Conservation (phyloP, 495 filamentous ascomycete genomes). For the Glarea lozoyensis region DNA sequence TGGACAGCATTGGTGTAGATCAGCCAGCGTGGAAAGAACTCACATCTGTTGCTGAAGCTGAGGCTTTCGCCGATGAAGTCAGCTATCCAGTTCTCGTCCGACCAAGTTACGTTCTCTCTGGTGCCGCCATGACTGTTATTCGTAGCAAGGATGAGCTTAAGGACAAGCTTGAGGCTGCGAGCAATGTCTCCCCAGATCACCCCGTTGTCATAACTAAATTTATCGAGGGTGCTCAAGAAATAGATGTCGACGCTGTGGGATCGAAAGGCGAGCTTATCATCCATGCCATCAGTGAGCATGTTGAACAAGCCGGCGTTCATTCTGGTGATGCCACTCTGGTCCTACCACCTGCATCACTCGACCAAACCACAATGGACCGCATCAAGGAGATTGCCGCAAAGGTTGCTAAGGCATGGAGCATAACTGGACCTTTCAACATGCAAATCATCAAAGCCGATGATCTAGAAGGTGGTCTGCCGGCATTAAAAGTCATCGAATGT, state of each 20-base stretch:
- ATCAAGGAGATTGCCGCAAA: conserved; percentile 93
- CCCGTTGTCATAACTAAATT: conserved; percentile 99
- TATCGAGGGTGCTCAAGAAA: conserved; percentile 71
- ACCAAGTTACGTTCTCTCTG: conserved; percentile 95
- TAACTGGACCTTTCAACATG: conserved; percentile 99
- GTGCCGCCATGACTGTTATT: conserved; percentile 99
- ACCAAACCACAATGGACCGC: conserved; percentile 65
- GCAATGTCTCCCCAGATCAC: conserved; percentile 88
- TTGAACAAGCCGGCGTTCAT: conserved; percentile 96
- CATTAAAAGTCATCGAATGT: conserved; percentile 95
- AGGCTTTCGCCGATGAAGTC: conserved; percentile 77
- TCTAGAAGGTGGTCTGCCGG: conserved; percentile 58
- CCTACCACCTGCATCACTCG: conserved; percentile 76
- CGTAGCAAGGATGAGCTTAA: conserved; percentile 85
- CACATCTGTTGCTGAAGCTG: conserved; percentile 81
- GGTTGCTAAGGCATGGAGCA: conserved; percentile 93
- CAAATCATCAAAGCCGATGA: conserved; percentile 92
- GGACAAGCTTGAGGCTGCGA: conserved; percentile 82
- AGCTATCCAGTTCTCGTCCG: conserved; percentile 91
- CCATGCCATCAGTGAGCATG: conserved; percentile 93
- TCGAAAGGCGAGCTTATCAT: conserved; percentile 77
- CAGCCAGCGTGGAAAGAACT: conserved; percentile 97
- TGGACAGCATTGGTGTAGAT: conserved; percentile 90
- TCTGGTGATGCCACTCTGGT: conserved; percentile 96
- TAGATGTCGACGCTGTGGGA: conserved; percentile 94